Evolutionary conservation across 73 alveolate species (phyloP).

Genomic region (Paramecium primaurelia): DNA sequence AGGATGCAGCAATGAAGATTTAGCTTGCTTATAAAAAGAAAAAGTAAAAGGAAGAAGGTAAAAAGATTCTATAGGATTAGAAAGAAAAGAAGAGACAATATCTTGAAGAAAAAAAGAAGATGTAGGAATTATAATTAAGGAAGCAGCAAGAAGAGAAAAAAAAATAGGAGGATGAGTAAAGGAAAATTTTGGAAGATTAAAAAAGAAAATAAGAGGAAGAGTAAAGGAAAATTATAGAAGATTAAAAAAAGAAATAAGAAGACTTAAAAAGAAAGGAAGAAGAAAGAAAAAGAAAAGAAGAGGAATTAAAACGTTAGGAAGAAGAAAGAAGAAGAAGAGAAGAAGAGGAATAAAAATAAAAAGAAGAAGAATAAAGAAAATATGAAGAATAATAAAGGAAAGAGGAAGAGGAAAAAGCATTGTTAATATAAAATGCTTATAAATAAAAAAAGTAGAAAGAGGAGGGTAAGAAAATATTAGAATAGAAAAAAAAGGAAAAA

Average conservation of each 20-base stretch:
- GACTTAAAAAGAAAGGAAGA: neutral
- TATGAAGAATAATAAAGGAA: neutral
- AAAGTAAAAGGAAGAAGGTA: neutral
- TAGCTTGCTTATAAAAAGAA: neutral
- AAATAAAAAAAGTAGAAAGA: neutral
- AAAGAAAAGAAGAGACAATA: neutral
- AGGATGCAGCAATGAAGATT: neutral
- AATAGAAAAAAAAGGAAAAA: neutral
- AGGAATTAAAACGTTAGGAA: neutral
- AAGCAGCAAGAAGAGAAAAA: neutral
- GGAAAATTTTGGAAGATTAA: neutral
- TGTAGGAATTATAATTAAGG: neutral
- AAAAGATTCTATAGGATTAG: neutral
- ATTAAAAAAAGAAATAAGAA: neutral
- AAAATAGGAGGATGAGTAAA: neutral
- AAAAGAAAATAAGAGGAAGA: neutral
- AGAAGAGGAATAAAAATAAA: neutral
- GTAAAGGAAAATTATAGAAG: neutral
- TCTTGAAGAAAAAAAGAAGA: neutral
- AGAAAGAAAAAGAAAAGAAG: neutral
- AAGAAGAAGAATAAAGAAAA: neutral
- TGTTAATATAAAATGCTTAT: neutral
- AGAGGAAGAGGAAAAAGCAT: conserved; percentile 32
- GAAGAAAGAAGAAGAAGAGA: neutral
- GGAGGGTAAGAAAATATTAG: neutral